These are phyloP conservation scores for Fusarium agapanthi DNA, from an alignment of 2,329 filamentous ascomycete genomes.

Conservation along the genomic window DNA sequence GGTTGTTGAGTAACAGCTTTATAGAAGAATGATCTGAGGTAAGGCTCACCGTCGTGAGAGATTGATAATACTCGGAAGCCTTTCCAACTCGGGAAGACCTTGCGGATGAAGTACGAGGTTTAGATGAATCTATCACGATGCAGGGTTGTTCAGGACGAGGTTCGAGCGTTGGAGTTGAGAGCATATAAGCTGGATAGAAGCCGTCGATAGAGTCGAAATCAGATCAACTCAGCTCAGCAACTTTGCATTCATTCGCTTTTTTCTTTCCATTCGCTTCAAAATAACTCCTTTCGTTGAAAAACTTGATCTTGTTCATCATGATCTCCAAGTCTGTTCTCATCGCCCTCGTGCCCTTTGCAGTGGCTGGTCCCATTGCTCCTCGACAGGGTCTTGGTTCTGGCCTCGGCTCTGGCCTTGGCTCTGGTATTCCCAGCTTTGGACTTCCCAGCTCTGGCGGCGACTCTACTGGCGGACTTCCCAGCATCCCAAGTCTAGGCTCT, in stretches of 20 bases:
- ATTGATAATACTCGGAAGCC: constrained; percentile 16
- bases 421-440: constrained; percentile 1
- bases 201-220: background rate
- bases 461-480: background rate
- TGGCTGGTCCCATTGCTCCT: constrained; percentile 34
- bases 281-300: constrained; percentile 10
- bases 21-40: background rate
- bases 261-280: constrained; percentile 3
- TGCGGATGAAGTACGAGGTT: constrained; percentile 11
- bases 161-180: constrained; percentile 19
- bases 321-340: constrained; percentile 34
- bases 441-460: background rate
- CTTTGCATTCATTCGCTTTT: constrained; percentile 13
- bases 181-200: constrained; percentile 5
- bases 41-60: constrained; percentile 13
- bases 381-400: constrained; percentile 9
- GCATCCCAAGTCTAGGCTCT: background rate
- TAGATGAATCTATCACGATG: constrained; percentile 9
- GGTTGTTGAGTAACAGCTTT: background rate
- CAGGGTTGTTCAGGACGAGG: background rate
- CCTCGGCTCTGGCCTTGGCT: background rate
- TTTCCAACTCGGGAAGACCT: constrained; percentile 29
- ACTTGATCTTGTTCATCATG: constrained; percentile 23
- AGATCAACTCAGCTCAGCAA: constrained; percentile 23
- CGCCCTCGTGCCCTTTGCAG: constrained; percentile 33